Percentiles rank a stretch among this genome's conserved stretches.
These are phyloP conservation scores for Amphibolis antarctica DNA, from an alignment of 106 monocot species.

Conservation along the genomic window DNA sequence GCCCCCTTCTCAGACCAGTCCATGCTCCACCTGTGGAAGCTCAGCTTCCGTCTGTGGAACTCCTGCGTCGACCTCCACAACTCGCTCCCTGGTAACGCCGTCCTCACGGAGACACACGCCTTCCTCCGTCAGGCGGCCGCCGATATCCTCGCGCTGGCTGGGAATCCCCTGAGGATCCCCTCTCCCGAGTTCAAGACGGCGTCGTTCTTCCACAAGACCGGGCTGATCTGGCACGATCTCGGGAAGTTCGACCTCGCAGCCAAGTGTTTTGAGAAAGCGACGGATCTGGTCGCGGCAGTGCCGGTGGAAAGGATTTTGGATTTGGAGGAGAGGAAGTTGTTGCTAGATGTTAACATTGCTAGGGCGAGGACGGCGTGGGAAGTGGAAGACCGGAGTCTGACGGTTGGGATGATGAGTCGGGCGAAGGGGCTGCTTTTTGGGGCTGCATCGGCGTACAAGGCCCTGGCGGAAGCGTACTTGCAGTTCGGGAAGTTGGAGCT, in stretches of 20 bases:
- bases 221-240: constrained; percentile 51
- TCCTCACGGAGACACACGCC: constrained; percentile 16
- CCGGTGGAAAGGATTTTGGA: constrained; percentile 10
- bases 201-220: constrained; percentile 68
- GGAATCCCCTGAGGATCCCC: constrained; percentile 41
- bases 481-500: constrained; percentile 47
- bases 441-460: constrained; percentile 19
- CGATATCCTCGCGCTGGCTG: constrained; percentile 65
- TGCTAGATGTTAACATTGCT: constrained; percentile 62
- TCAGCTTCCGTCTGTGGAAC: constrained; percentile 91
- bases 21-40: constrained; percentile 63
- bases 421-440: constrained; percentile 45
- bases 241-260: constrained; percentile 41
- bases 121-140: constrained; percentile 54
- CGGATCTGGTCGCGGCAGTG: constrained; percentile 35
- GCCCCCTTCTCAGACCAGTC: constrained; percentile 26
- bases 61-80: constrained; percentile 85
- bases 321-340: constrained; percentile 43
- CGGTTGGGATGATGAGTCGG: constrained; percentile 57
- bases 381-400: constrained; percentile 39
- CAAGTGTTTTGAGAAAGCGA: constrained; percentile 63
- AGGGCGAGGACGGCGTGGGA: constrained; percentile 70
- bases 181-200: constrained; percentile 60
- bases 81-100: background rate
- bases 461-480: constrained; percentile 65